Base-by-base conservation (phyloP, 2,329 filamentous ascomycete species). In the Arthrinium phaeospermum region DNA sequence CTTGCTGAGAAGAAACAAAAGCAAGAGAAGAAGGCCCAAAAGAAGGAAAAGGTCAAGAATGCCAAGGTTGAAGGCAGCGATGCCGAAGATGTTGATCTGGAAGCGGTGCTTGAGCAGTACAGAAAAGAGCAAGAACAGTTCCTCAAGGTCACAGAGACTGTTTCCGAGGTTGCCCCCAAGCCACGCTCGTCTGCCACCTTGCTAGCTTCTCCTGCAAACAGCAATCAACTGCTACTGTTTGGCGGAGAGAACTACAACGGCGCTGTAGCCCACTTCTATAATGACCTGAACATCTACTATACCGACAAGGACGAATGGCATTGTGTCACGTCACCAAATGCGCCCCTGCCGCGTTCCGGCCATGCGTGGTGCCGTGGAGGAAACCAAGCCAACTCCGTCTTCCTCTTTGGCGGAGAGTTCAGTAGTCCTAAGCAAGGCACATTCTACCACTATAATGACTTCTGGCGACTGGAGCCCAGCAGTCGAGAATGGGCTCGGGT, bases 391-490 rank as follows among this genome's bases (percentile, higher is more conserved):
- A 93, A 92, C 74, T 91, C 93, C 46, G 90, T 98, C 70, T 99
- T 97, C 81, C 85, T 99, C 22, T 98, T 98, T 79, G 96, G 96
- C 75, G 96, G 96, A 74, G 96, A 99, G 83, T 99, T 99, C 82
- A 97, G 94, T 72, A 79, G 77, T 72, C 96, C 96, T 2, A 98
- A 98, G 81, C 96, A 98, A 83, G 96, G 96, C 4, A 98, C 96
- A 0, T 99, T 99, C 79, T 98, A 99, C 82, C 96, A 99, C 83
- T 99, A 99, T 85, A 98, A 97, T 79, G 96, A 98, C 84, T 98
- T 99, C 81, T 99, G 96, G 96, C 89, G 93, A 69, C 88, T 98
- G 61, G 95, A 98, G 79, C 93, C 96, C 0, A 89, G 88, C 12
- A 91, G 90, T 10, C 89, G 95, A 77, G 96, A 99, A 85, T 99